A percentile compares a stretch with the other conserved stretches of the same genome.
phyloP scores from a whole-genome alignment of 306 rosid genomes.

The Astragalus glycyphyllos region DNA sequence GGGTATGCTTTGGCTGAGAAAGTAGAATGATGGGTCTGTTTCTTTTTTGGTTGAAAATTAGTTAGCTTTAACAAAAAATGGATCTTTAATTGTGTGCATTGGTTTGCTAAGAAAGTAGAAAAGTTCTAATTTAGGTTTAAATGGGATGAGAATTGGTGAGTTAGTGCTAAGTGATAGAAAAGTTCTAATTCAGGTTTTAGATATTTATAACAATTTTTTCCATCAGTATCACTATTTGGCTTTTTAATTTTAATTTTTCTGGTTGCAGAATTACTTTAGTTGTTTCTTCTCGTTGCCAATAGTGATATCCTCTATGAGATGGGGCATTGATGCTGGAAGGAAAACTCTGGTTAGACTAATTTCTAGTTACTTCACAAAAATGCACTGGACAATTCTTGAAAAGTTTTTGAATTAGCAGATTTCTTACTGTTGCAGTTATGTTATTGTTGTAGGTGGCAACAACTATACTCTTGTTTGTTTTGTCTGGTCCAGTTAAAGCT shows the following conservation, averaged over 20 bases:
- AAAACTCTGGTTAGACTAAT: constrained; percentile 76
- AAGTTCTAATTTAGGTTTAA: too few relatives aligned
- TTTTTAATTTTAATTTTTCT: constrained; percentile 2
- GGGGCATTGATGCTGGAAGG: constrained; percentile 94
- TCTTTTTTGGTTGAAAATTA: neutral
- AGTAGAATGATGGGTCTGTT: constrained; percentile 2
- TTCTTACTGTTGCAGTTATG: constrained; percentile 24
- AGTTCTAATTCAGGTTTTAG: neutral
- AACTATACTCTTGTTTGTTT: constrained; percentile 75
- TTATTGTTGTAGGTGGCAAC: constrained; percentile 80
- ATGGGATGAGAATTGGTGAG: neutral
- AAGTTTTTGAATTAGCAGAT: constrained; percentile 11
- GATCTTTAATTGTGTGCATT: constrained; percentile 17
- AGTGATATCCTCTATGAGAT: constrained; percentile 96
- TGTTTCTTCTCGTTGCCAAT: constrained; percentile 93
- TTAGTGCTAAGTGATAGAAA: neutral
- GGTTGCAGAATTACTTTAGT: constrained; percentile 86
- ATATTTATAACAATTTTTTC: neutral
- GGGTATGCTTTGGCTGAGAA: neutral
- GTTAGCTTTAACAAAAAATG: neutral
- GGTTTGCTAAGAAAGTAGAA: constrained; percentile 10
- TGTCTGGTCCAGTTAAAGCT: constrained; percentile 96
- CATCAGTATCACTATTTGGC: constrained; percentile 14
- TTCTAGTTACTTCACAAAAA: constrained; percentile 35
- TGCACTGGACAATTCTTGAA: constrained; percentile 24